Base-by-base conservation (phyloP, 495 filamentous ascomycete genomes). In the Filosporella fistucella region DNA sequence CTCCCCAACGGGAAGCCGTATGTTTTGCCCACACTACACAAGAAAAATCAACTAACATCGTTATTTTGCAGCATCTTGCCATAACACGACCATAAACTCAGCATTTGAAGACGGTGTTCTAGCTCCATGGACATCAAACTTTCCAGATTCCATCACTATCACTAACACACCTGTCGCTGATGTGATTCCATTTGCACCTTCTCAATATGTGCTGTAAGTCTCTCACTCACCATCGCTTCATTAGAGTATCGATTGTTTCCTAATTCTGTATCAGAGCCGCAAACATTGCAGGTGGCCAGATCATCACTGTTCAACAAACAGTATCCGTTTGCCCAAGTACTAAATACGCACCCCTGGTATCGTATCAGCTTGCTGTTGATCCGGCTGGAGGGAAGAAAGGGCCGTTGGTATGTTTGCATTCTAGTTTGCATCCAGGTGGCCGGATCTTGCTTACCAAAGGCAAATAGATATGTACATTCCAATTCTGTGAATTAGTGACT, bases 361-460 rank as follows among this genome's bases (percentile, higher is more conserved):
- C 24, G 4, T 44, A 32, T n/a, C 42, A 44, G 21, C 42, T 44
- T 16, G 42, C 42, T 14, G 17, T 21, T 17, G 42, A 44, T 33
- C 42, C 42, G 4, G 23, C 42, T 2, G 17, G 7, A 3, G 42
- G 42, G 18, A 44, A 29, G 12, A 44, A 29, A 28, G 20, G n/a
- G 13, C 7, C n/a, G 24, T 12, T 20, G 6, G n/a, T n/a, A n/a
- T n/a, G n/a, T n/a, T n/a, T n/a, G n/a, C n/a, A n/a, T n/a, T n/a
- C n/a, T n/a, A n/a, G n/a, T n/a, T n/a, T n/a, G n/a, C n/a, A n/a
- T n/a, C n/a, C n/a, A n/a, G n/a, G n/a, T n/a, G n/a, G n/a, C n/a
- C n/a, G n/a, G n/a, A n/a, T n/a, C n/a, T n/a, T n/a, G n/a, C n/a
- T n/a, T n/a, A n/a, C n/a, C n/a, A n/a, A n/a, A n/a, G n/a, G n/a